These are phyloP conservation scores for Russula earlei DNA, from an alignment of 768 basidiomycete species.

Conservation along the genomic window DNA sequence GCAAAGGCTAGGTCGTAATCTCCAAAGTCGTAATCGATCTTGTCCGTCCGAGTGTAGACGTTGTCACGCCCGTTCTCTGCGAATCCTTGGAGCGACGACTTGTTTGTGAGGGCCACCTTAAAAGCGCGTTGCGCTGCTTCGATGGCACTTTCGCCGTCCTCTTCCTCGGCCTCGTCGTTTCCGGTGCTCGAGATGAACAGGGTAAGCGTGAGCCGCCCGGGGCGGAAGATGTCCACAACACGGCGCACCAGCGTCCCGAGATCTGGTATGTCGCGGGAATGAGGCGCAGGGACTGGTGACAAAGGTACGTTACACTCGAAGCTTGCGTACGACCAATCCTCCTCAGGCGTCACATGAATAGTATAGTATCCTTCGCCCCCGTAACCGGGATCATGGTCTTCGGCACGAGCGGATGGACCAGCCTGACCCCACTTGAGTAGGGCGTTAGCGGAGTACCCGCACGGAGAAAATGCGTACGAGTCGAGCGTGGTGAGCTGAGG, in stretches of 20 bases:
- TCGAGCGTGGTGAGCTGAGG: constrained; percentile 73
- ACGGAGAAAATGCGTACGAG: constrained; percentile 88
- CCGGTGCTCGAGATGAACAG: constrained; percentile 76
- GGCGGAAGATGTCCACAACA: constrained; percentile 90
- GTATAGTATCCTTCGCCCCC: constrained; percentile 89
- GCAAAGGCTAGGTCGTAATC: constrained; percentile 88
- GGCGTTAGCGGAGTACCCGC: constrained; percentile 94
- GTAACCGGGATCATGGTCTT: constrained; percentile 21
- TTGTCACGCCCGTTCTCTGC: constrained; percentile 21
- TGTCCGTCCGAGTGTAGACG: constrained; percentile 77
- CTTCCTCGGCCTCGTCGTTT: constrained; percentile 34
- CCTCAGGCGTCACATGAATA: constrained; percentile 97
- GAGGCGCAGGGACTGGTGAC: constrained; percentile 29
- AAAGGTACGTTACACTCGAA: constrained; percentile 98
- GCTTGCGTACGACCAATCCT: constrained; percentile 96
- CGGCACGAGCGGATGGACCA: constrained; percentile 20
- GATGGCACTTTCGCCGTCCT: constrained; percentile 44
- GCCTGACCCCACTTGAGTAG: constrained; percentile 56
- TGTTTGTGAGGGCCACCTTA: constrained; percentile 45
- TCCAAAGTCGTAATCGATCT: constrained; percentile 97
- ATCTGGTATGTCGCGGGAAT: constrained; percentile 49
- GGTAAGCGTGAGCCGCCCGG: constrained; percentile 75
- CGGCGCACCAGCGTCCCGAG: constrained; percentile 74
- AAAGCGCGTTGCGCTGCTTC: constrained; percentile 72
- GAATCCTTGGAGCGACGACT: constrained; percentile 7